Conservation (phyloP, 2,329 filamentous ascomycete species). For the Colletotrichum phormii region DNA sequence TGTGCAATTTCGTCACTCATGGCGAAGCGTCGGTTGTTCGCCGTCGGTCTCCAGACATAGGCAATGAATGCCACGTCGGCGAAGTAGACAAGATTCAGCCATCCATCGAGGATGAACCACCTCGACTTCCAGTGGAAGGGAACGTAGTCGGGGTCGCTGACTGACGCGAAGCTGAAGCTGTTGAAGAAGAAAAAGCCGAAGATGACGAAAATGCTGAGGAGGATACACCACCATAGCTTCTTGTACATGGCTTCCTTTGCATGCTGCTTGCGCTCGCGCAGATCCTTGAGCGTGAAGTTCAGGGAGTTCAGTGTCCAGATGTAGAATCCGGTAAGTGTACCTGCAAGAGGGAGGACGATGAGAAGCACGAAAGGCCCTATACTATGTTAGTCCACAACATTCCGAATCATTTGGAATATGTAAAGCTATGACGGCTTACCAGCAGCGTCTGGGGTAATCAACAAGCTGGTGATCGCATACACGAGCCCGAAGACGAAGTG, state of each 20-base stretch:
- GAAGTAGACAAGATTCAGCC: conserved; percentile 96
- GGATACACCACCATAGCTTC: conserved; percentile 98
- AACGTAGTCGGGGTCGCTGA: conserved; percentile 87
- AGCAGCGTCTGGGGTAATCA: conserved; percentile 89
- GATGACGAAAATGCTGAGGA: conserved; percentile 91
- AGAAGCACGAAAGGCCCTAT: conserved; percentile 88
- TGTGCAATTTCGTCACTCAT: conserved; percentile 99
- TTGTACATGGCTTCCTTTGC: conserved; percentile 97
- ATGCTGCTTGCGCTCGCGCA: conserved; percentile 93
- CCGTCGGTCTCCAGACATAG: conserved; percentile 96
- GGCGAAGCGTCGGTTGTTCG: conserved; percentile 95
- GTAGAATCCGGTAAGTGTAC: conserved; percentile 94
- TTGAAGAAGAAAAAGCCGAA: conserved; percentile 99
- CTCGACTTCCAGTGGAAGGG: conserved; percentile 97
- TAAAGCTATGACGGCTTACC: conserved; percentile 54
- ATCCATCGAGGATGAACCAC: conserved; percentile 98
- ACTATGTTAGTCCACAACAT: conserved; percentile 17
- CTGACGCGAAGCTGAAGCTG: conserved; percentile 92
- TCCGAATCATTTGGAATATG: neutral
- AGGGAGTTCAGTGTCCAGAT: conserved; percentile 98
- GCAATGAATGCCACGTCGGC: conserved; percentile 93
- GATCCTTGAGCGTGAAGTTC: conserved; percentile 93
- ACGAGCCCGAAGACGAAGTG: conserved; percentile 97
- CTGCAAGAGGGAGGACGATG: conserved; percentile 91
- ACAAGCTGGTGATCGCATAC: conserved; percentile 89